Base-by-base conservation (phyloP, 305 asterid species). In the Solanum hybrid region DNA sequence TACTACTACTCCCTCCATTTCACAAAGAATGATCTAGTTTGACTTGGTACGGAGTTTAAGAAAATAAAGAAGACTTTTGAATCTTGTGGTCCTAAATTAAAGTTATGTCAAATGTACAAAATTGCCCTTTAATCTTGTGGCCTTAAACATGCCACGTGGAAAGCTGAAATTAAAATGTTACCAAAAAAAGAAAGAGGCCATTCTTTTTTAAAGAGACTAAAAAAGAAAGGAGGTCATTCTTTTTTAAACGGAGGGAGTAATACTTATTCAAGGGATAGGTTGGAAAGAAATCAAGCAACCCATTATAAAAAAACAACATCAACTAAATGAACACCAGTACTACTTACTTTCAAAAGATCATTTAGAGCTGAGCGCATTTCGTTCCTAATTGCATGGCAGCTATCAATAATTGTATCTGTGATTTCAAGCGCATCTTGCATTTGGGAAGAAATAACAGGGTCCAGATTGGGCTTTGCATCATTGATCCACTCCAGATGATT, bases 401-500 rank as follows among this genome's bases (percentile, higher is more conserved):
- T 92, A 88, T 95, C 99, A 60, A 95, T 91, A 85, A 94, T 97
- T 31, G 93, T 77, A 77, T 94, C 97, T 85, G 94, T 77, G 82
- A 92, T 87, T 75, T 93, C 94, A 38, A 87, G 66, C 42, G 86
- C 92, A 80, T 89, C 93, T 37, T 89, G 90, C 82, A 95, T 24
- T 87, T 95, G 95, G 17, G 94, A 92, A 75, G 95, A 93, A 90
- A 94, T 91, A 89, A 91, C 89, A 91, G 99, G 98, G 92, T 94
- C 98, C 84, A 96, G 85, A 40, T 91, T 89, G 79, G 99, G 98
- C 88, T 94, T 98, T 88, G 82, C 96, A 2, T 95, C 88, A 89
- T 94, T 85, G 66, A 98, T 93, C 99, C 99, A 98, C 87, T 95
- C 98, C 40, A 87, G 78, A 88, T 98, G 98, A 91, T 93, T 92